Evolutionary conservation across 768 basidiomycete species (phyloP), one percentile per base, ranked within the genome.

Genomic region (Xerocomellus chrysenteron): DNA sequence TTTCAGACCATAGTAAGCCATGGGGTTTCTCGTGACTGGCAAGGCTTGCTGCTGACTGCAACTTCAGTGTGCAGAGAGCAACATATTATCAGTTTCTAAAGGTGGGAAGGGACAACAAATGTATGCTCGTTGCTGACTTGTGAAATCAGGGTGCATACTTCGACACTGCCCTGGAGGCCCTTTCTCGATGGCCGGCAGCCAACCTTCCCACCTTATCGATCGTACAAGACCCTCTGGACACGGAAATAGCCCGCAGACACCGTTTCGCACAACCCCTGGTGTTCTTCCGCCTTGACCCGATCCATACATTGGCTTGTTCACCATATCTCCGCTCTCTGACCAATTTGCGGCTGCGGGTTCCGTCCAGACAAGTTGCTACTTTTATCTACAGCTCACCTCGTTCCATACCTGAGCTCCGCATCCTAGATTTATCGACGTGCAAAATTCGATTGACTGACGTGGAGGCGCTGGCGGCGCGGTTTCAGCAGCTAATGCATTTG

Each of bases 261-360:
- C 63, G 73, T 36, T 88, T 89, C 58, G 94, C 94, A 1, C 94
- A 96, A 65, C 94, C 94, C 1, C 79, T 97, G 59, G 90, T 93
- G 3, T 92, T 94, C 73, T 90, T 90, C 69, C 80, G 80, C 41
- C 75, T 96, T 53, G 81, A 86, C 37, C 69, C 77, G 39, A 71
- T 95, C 49, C 73, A 78, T 0, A 67, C 67, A 2, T 70, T 91
- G 47, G 70, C 76, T 1, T 61, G 68, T 33, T 82, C 84, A 0
- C 72, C 75, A 0, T 71, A 79, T 12, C 69, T 79, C n/a, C 51
- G 55, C 13, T 63, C 72, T 40, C 73, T 88, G 44, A 80, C 73
- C 4, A 76, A 82, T 54, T 70, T 96, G 21, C 80, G 88, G 17
- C 71, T 95, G 32, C 83, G 89, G 35, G 79, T 95, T 24, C 94